Conservation (phyloP, 176 grass and related monocot genomes). For the Neostapfia colusana region DNA sequence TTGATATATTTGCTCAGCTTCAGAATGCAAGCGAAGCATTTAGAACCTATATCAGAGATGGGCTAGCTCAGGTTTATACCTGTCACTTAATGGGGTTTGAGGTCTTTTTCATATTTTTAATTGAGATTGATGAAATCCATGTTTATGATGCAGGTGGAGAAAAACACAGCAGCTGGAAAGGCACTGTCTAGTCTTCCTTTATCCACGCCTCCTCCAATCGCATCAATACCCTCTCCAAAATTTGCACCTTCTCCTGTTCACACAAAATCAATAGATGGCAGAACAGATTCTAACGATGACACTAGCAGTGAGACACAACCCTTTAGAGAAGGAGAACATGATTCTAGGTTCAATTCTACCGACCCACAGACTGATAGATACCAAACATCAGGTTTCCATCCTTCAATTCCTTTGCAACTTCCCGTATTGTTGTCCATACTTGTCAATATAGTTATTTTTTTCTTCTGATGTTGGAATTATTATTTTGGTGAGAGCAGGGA, state of each 20-base stretch:
- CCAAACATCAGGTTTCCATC: constrained; percentile 62
- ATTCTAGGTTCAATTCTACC: constrained; percentile 45
- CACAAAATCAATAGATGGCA: constrained; percentile 64
- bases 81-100: neutral
- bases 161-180: constrained; percentile 83
- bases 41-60: constrained; percentile 98
- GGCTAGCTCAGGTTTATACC: constrained; percentile 74
- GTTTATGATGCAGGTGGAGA: constrained; percentile 75
- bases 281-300: constrained; percentile 52
- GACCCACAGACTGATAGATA: constrained; percentile 57
- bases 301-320: constrained; percentile 30
- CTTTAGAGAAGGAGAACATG: constrained; percentile 55
- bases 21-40: constrained; percentile 99
- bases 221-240: constrained; percentile 81
- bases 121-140: neutral
- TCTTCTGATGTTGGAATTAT: constrained; percentile 16
- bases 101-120: neutral
- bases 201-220: constrained; percentile 89
- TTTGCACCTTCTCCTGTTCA: constrained; percentile 92
- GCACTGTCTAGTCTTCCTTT: constrained; percentile 85
- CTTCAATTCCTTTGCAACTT: neutral
- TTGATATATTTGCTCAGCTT: constrained; percentile 99
- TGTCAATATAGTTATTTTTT: neutral
- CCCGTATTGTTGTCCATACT: neutral
- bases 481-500: constrained; percentile 35